Evolutionary conservation across 2,329 filamentous ascomycete species (phyloP).

Genomic region (Teratosphaeria pseudoeucalypti): DNA sequence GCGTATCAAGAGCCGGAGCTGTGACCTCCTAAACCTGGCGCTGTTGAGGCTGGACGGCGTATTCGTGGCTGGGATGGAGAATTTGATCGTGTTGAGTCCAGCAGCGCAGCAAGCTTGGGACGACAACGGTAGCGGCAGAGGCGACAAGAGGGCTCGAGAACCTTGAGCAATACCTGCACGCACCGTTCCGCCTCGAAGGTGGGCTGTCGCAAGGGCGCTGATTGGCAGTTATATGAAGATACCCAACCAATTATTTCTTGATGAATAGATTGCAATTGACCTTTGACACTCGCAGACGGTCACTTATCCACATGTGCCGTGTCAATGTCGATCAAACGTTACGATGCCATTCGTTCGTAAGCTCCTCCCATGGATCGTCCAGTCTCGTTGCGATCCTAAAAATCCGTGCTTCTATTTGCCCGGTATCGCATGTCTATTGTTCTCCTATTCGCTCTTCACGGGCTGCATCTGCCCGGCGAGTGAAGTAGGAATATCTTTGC

Average conservation of each 20-base stretch:
- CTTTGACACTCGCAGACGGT: neutral
- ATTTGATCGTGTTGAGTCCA: conserved; percentile 21
- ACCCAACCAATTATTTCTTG: neutral
- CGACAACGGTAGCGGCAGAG: conserved; percentile 7
- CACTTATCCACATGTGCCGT: neutral
- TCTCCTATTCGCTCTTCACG: no score
- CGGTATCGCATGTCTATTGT: no score
- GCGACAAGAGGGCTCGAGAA: neutral
- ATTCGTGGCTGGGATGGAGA: conserved; percentile 21
- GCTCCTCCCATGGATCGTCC: no score
- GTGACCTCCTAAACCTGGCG: conserved; percentile 25
- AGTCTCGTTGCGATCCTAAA: no score
- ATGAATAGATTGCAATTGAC: neutral
- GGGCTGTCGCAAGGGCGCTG: neutral
- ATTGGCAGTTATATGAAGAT: neutral
- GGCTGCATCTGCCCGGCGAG: no score
- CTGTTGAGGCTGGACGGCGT: conserved; percentile 23
- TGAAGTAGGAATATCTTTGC: no score
- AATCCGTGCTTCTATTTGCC: no score
- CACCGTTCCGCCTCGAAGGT: no score
- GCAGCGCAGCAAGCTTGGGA: conserved; percentile 19
- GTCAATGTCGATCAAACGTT: no score
- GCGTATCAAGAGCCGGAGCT: conserved; percentile 24
- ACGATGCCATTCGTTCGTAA: no score
- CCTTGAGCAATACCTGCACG: neutral